Evolutionary conservation across 2,329 filamentous ascomycete species (phyloP), one percentile per base, ranked within the genome.

Genomic region (Cryphonectria parasitica): DNA sequence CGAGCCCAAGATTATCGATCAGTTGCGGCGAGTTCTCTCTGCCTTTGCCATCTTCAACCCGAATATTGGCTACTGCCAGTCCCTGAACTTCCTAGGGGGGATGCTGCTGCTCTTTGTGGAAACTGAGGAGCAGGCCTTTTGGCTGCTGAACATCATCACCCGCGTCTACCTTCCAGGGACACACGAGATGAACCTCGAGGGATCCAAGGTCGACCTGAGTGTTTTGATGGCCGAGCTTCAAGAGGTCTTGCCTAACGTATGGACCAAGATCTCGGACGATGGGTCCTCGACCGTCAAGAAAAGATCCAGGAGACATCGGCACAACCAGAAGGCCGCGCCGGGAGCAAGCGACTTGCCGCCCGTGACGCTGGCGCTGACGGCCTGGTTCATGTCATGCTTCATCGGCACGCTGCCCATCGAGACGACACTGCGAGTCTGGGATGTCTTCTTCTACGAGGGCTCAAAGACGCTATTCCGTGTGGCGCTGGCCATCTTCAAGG

Each of bases 321-420:
- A 63, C 34, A 66, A 68, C 22, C 62, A n/a, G 4, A 61, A 64
- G 19, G 65, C 34, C 15, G 41, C 43, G 1, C 58, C 49, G 1
- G 65, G 63, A n/a, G 54, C 67, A 34, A 68, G 54, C 45, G 66
- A 71, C 61, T 86, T 98, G 15, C 95, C 95, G 0, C 95, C 95
- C 17, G 95, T 98, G 74, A 96, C 93, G 0, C 87, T 98, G 6
- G 97, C 94, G 75, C 94, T 96, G 80, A 97, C 95, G 13, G 93
- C 95, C 4, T 98, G 95, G 95, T 97, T 98, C 80, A 98, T 98
- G 95, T 97, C 93, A 64, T 92, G 96, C 76, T 98, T 96, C 80
- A 96, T 98, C 72, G 94, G 95, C 67, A 97, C 93, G 0, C 83
- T 98, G 25, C 95, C 95, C 1, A 94, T 97, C 73, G 95, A 98